Evolutionary conservation across 2,329 filamentous ascomycete genomes (phyloP).

Genomic region (Aureobasidium lini): DNA sequence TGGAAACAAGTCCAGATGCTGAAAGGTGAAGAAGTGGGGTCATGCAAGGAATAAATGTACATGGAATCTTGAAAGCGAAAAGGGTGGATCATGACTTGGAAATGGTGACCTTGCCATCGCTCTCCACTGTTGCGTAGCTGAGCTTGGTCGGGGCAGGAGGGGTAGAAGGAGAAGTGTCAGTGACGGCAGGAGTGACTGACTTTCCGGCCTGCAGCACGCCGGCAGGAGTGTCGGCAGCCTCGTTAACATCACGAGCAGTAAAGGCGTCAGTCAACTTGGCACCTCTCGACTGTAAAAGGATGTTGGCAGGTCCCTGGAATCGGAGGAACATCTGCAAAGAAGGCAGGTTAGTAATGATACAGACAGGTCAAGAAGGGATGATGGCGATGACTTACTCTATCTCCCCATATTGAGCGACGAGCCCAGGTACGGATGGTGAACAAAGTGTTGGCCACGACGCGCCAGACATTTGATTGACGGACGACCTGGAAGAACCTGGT

Average conservation of each 20-base stretch:
- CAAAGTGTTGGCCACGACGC: conserved; percentile 54
- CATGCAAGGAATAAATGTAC: conserved; percentile 10
- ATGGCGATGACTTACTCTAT: conserved; percentile 49
- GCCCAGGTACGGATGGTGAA: conserved; percentile 68
- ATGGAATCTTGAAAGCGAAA: neutral
- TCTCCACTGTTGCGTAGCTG: conserved; percentile 28
- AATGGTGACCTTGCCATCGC: conserved; percentile 27
- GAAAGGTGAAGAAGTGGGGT: neutral
- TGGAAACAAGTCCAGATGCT: neutral
- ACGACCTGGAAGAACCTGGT: conserved; percentile 67
- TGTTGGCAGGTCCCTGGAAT: conserved; percentile 77
- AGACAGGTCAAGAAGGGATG: neutral
- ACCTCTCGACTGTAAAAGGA: conserved; percentile 83
- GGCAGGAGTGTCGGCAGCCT: conserved; percentile 75
- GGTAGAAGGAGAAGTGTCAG: conserved; percentile 22
- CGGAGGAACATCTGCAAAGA: conserved; percentile 64
- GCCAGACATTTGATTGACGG: conserved; percentile 66
- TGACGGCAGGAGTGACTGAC: conserved; percentile 28
- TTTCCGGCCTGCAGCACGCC: conserved; percentile 54
- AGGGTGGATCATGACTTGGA: conserved; percentile 16
- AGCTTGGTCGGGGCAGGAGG: conserved; percentile 23
- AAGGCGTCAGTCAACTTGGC: conserved; percentile 71
- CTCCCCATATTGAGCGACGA: conserved; percentile 83
- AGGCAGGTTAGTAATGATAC: neutral
- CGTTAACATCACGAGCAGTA: conserved; percentile 72